Evolutionary conservation across 192 early-diverging fungal genomes (phyloP).

Genomic region (Oehlia diaphana): DNA sequence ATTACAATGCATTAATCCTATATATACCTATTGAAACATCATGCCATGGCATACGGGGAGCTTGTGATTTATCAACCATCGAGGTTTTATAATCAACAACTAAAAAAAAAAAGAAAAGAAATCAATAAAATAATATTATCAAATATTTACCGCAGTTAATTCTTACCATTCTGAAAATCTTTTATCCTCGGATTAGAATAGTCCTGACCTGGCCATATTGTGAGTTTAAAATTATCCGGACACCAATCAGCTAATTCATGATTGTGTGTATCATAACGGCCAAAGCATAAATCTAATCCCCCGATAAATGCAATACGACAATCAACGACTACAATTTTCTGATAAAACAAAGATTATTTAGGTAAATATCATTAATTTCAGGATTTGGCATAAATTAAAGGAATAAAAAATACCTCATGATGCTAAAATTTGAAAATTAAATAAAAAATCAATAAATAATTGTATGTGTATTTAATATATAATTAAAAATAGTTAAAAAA

Average conservation of each 20-base stretch:
- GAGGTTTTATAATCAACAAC: constrained; percentile 28
- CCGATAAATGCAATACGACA: constrained; percentile 81
- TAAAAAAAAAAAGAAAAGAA: background rate
- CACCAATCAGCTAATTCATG: constrained; percentile 76
- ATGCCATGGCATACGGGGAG: constrained; percentile 87
- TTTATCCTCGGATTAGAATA: constrained; percentile 84
- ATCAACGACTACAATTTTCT: constrained; percentile 83
- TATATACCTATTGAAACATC: constrained; percentile 76
- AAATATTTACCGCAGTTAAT: background rate
- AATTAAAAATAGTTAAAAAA: background rate
- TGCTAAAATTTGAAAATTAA: background rate
- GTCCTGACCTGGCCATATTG: constrained; percentile 68
- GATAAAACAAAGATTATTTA: background rate
- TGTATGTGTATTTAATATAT: background rate
- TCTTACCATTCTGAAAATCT: constrained; percentile 59
- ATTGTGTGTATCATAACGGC: constrained; percentile 76
- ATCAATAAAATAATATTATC: background rate
- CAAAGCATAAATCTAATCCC: constrained; percentile 85
- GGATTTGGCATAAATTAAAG: background rate
- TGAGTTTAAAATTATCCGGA: constrained; percentile 37
- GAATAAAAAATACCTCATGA: background rate
- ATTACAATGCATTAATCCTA: constrained; percentile 15
- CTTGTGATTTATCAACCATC: constrained; percentile 46
- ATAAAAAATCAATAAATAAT: background rate
- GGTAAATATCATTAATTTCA: background rate